Conservation (phyloP, 306 rosid genomes). For the Vigna angularis region DNA sequence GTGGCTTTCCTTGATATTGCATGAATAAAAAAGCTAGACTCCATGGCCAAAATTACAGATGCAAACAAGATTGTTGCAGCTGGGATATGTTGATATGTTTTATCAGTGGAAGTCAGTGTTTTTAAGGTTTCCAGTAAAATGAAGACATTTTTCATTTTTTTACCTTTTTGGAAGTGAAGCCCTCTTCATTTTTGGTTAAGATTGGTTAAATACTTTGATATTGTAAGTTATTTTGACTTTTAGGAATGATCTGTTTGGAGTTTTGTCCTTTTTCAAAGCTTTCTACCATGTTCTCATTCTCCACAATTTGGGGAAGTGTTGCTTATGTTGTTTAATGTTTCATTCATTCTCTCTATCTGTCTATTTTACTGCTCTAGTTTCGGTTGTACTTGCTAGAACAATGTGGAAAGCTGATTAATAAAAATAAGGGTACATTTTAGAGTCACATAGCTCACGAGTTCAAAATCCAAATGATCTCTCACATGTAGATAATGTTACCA, state of each 20-base stretch:
- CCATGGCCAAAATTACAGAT: neutral
- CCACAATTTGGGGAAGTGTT: neutral
- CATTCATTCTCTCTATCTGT: neutral
- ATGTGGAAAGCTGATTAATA: neutral
- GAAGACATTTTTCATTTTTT: neutral
- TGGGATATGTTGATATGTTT: neutral
- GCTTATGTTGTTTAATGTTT: neutral
- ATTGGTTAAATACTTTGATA: constrained; percentile 20
- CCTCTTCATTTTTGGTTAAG: neutral
- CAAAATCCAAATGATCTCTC: constrained; percentile 8
- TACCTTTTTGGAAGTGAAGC: neutral
- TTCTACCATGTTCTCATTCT: constrained; percentile 2
- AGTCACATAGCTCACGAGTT: neutral
- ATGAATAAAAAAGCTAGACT: neutral
- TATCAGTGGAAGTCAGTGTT: neutral
- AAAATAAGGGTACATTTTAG: neutral
- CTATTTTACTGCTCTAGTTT: constrained; percentile 1
- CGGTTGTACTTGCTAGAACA: constrained; percentile 3
- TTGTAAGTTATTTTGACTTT: neutral
- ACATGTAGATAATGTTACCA: constrained; percentile 50
- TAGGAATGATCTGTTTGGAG: neutral
- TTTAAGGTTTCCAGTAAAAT: neutral
- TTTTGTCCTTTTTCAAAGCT: neutral
- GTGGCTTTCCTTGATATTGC: neutral
- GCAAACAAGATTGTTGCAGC: neutral